Evolutionary conservation across 1,284 basidiomycete species (phyloP).

Genomic region (Marasmius tenuissimus): DNA sequence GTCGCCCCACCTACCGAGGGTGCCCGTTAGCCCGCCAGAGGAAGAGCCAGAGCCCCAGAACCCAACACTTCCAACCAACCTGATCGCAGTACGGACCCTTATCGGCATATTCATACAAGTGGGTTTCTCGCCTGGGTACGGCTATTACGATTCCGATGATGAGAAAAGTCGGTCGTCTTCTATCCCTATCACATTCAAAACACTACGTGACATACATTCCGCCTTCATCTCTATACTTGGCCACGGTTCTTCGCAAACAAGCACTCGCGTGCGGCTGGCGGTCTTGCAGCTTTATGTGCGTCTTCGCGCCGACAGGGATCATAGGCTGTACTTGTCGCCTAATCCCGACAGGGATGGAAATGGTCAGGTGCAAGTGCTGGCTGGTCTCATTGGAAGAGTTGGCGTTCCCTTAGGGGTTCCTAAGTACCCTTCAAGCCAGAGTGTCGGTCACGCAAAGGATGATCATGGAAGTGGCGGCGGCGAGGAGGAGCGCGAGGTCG

Average conservation of each 20-base stretch:
- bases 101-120: neutral
- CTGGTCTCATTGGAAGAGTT: slow-evolving; percentile 53
- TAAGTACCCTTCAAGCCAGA: neutral
- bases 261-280: slow-evolving; percentile 59
- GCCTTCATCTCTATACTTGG: neutral
- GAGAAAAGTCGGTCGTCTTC: neutral
- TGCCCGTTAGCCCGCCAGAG: neutral
- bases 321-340: slow-evolving; percentile 74
- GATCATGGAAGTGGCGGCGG: slow-evolving; percentile 10
- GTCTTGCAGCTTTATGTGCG: slow-evolving; percentile 89
- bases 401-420: no score
- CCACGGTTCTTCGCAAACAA: neutral
- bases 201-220: neutral
- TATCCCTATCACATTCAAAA: neutral
- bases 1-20: neutral
- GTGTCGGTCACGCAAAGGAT: slow-evolving; percentile 12
- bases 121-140: neutral
- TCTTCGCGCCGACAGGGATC: slow-evolving; percentile 88
- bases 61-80: neutral
- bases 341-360: slow-evolving; percentile 51
- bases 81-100: neutral
- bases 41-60: neutral
- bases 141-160: neutral
- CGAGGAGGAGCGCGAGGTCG: slow-evolving; percentile 16
- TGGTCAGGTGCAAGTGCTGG: slow-evolving; percentile 51